Evolutionary conservation across 2,329 filamentous ascomycete genomes (phyloP), one percentile per base, ranked within the genome.

Genomic region (Thelonectria rubi): DNA sequence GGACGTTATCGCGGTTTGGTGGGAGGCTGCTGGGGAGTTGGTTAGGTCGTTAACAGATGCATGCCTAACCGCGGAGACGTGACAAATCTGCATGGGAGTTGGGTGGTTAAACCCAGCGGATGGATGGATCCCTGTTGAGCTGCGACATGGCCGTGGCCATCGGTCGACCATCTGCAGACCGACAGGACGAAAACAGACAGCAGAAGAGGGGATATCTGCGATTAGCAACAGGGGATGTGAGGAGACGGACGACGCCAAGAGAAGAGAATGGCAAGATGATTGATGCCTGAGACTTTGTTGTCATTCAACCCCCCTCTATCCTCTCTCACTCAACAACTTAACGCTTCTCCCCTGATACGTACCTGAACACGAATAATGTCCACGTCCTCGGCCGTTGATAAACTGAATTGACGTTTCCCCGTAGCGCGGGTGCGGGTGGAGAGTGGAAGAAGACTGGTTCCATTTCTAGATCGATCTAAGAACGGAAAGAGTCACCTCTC

Each of bases 381-480:
- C 21, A 24, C 26, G 5, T 30, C 26, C 26, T 30, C 7, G 26
- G 26, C 26, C 26, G 21, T 37, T 37, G 34, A 37, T 14, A 37
- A 37, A 37, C 34, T 37, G 37, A 45, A 37, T 47, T 51, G 45
- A 59, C 32, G 45, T 50, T 57, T 30, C 43, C 34, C 50, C 56
- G 56, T 49, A 48, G 49, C 49, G 56, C 43, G 56, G 56, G 48
- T 26, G 18, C 50, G 43, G n/a, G 46, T 57, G 58, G 49, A 42
- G 58, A 60, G 58, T 47, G 47, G 50, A 48, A 21, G 47, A 46
- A n/a, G 47, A 51, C 53, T 53, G 20, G 56, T 59, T 59, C 56
- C 50, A 59, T 54, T 58, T 59, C 56, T 34, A 54, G 34, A 59
- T 55, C 43, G 34, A 45, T 34, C 40, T 45, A 42, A 54, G 26